These are phyloP conservation scores for Fusarium udum DNA, from an alignment of 2,329 filamentous ascomycete genomes.

Conservation along the genomic window DNA sequence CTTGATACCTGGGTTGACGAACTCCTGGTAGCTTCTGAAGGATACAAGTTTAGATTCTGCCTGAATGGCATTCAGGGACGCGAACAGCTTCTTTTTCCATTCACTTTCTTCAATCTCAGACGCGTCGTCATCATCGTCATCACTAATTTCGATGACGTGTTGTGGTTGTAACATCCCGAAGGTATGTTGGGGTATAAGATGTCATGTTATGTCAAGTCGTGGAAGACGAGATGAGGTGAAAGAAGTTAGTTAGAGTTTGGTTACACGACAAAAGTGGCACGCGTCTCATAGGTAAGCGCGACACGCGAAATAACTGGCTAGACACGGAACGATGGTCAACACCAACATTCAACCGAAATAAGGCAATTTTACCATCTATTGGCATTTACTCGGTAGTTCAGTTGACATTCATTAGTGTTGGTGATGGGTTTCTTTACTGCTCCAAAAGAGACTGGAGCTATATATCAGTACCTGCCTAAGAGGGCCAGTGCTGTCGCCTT, in stretches of 20 bases:
- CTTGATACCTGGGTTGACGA: conserved; percentile 22
- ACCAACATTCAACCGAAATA: background rate
- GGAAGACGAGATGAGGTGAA: background rate
- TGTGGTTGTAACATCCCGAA: background rate
- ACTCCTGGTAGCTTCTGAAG: conserved; percentile 12
- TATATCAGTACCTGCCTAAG: background rate
- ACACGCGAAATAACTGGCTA: background rate
- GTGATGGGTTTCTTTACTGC: background rate
- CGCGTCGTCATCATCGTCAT: background rate
- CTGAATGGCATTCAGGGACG: conserved; percentile 6
- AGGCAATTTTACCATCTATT: background rate
- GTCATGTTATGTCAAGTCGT: background rate
- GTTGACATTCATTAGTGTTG: background rate
- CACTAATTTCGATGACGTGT: conserved; percentile 2
- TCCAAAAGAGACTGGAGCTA: background rate
- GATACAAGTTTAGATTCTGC: background rate
- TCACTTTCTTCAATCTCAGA: background rate
- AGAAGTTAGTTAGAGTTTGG: background rate
- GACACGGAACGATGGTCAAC: background rate
- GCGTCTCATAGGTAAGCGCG: background rate
- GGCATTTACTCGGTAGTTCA: background rate
- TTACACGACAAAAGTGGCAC: background rate
- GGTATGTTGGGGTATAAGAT: background rate
- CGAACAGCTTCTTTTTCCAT: conserved; percentile 11
- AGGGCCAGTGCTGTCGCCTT: background rate